Percentiles rank a stretch among this genome's conserved stretches.
Evolutionary conservation across 331 rosid species (phyloP).

Genomic region (Quercus tomentella): DNA sequence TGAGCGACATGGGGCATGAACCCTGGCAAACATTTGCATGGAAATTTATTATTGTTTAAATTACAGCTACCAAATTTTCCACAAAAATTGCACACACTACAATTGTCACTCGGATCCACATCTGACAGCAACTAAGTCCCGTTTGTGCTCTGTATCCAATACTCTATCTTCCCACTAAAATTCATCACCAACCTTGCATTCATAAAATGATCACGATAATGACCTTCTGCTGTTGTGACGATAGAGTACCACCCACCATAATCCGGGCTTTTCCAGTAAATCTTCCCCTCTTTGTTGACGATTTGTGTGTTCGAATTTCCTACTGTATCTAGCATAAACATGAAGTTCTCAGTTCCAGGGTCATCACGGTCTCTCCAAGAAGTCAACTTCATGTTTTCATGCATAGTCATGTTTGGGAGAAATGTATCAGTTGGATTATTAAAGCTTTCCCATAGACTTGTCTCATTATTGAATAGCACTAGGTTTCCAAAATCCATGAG

Average conservation of each 20-base stretch:
- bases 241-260: slow-evolving; percentile 5
- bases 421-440: slow-evolving; percentile 64
- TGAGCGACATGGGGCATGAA: slow-evolving; percentile 25
- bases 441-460: slow-evolving; percentile 49
- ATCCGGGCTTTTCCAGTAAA: slow-evolving; percentile 36
- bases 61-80: slow-evolving; percentile 42
- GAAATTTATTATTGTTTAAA: slow-evolving; percentile 10
- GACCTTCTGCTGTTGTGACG: not conserved
- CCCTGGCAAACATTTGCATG: slow-evolving; percentile 43
- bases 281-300: slow-evolving; percentile 21
- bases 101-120: not conserved
- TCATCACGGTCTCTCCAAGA: slow-evolving; percentile 37
- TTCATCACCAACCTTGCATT: not conserved
- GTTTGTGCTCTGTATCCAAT: not conserved
- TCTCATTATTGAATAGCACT: slow-evolving; percentile 5
- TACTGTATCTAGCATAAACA: slow-evolving; percentile 31
- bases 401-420: slow-evolving; percentile 59
- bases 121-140: not conserved
- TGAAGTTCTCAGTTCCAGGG: slow-evolving; percentile 43
- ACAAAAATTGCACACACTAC: slow-evolving; percentile 35
- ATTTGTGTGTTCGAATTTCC: not conserved
- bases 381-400: slow-evolving; percentile 15
- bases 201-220: no score
- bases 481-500: slow-evolving; percentile 56
- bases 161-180: not conserved